These are phyloP conservation scores for Botrytis paeoniae DNA, from an alignment of 2,329 filamentous ascomycete genomes.

Conservation along the genomic window DNA sequence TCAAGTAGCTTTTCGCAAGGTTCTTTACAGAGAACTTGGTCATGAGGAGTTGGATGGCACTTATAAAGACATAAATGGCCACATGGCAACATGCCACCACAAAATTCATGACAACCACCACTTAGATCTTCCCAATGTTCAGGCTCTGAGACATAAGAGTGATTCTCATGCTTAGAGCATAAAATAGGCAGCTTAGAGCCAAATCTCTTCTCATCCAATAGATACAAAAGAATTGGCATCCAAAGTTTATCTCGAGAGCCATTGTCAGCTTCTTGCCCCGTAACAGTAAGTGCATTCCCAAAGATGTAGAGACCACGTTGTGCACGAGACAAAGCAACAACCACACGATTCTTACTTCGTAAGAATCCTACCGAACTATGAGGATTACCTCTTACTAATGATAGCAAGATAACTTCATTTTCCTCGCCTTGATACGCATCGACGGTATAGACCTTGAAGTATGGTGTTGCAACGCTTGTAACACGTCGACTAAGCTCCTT, in stretches of 20 bases:
- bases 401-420: constrained; percentile 78
- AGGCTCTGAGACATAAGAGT: constrained; percentile 50
- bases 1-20: constrained; percentile 27
- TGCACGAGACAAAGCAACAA: constrained; percentile 65
- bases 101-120: constrained; percentile 52
- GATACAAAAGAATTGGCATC: constrained; percentile 40
- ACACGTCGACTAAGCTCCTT: constrained; percentile 41
- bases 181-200: constrained; percentile 53
- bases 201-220: constrained; percentile 42
- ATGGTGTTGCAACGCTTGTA: constrained; percentile 39
- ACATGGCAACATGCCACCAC: constrained; percentile 39
- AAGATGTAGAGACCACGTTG: constrained; percentile 80
- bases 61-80: constrained; percentile 33
- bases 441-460: constrained; percentile 68
- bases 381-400: constrained; percentile 69
- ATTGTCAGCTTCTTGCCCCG: constrained; percentile 21
- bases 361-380: constrained; percentile 68
- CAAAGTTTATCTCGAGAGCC: constrained; percentile 31
- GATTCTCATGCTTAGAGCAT: constrained; percentile 57
- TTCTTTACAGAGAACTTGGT: constrained; percentile 27
- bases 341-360: constrained; percentile 55
- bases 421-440: constrained; percentile 92
- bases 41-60: constrained; percentile 36
- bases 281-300: constrained; percentile 61
- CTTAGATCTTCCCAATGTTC: constrained; percentile 51